Conservation (phyloP, 2,329 filamentous ascomycete species). For the Coniochaeta sp. region DNA sequence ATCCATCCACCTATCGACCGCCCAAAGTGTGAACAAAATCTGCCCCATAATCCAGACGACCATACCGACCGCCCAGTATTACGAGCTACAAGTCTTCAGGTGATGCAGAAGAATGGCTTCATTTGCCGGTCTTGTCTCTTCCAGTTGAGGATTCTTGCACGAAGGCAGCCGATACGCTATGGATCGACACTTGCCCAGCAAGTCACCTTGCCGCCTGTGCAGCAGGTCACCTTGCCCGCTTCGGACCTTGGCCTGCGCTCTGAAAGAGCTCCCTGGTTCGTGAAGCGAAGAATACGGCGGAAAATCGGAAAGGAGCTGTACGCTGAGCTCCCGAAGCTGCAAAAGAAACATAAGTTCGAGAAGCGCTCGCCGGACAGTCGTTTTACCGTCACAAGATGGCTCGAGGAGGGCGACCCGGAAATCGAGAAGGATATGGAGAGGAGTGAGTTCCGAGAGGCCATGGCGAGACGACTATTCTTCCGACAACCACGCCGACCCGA, state of each 20-base stretch:
- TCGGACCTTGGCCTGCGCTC: background rate
- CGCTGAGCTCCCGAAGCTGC: background rate
- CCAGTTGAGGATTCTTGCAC: conserved; percentile 1
- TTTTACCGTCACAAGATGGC: background rate
- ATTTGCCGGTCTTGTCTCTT: conserved; percentile 10
- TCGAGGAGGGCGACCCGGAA: background rate
- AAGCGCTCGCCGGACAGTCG: background rate
- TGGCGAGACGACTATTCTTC: background rate
- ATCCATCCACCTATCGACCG: background rate
- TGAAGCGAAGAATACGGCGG: background rate
- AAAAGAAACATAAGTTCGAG: background rate
- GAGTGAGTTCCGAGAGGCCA: background rate
- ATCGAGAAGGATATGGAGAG: background rate
- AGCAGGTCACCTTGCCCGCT: background rate
- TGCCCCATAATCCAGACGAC: background rate
- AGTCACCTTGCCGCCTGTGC: background rate
- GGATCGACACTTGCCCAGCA: background rate
- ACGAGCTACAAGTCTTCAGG: background rate
- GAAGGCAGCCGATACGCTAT: background rate
- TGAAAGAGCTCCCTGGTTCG: background rate
- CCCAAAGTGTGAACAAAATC: background rate
- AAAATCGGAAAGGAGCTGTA: background rate
- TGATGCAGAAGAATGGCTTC: conserved; percentile 9
- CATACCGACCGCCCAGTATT: background rate
- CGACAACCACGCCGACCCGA: background rate